These are phyloP conservation scores for Chytridiales sp. DNA, from an alignment of 371 early-diverging fungal species.

Conservation along the genomic window DNA sequence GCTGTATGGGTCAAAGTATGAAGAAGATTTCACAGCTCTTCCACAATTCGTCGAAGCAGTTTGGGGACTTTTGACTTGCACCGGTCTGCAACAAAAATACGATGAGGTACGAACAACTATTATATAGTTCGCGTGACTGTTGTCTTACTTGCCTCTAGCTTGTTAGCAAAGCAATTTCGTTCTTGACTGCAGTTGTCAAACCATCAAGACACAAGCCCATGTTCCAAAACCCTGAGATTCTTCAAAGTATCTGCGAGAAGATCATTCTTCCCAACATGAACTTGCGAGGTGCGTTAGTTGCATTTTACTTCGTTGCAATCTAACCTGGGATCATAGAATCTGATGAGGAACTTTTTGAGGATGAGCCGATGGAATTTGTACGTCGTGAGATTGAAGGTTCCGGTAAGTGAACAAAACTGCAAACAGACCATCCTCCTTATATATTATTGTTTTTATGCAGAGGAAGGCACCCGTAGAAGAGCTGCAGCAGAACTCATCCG, in stretches of 20 bases:
- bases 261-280: constrained; percentile 91
- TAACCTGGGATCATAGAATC: constrained; percentile 49
- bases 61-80: constrained; percentile 77
- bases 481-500: constrained; percentile 91
- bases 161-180: constrained; percentile 83
- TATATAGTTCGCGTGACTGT: neutral
- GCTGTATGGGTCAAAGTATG: constrained; percentile 85
- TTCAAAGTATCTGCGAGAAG: constrained; percentile 81
- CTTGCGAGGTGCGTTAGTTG: constrained; percentile 60
- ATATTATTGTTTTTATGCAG: constrained; percentile 34
- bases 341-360: constrained; percentile 95
- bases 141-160: constrained; percentile 49
- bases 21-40: constrained; percentile 79
- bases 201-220: constrained; percentile 65
- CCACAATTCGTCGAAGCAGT: constrained; percentile 79
- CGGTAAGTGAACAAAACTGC: constrained; percentile 36
- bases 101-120: constrained; percentile 58
- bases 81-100: constrained; percentile 70
- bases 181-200: constrained; percentile 86
- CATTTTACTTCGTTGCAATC: neutral
- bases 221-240: constrained; percentile 68
- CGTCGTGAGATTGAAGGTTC: constrained; percentile 92
- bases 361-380: constrained; percentile 93
- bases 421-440: neutral
- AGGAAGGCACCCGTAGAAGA: constrained; percentile 88